Evolutionary conservation across 495 filamentous ascomycete genomes (phyloP).

Genomic region (Penicillium tannophilum): DNA sequence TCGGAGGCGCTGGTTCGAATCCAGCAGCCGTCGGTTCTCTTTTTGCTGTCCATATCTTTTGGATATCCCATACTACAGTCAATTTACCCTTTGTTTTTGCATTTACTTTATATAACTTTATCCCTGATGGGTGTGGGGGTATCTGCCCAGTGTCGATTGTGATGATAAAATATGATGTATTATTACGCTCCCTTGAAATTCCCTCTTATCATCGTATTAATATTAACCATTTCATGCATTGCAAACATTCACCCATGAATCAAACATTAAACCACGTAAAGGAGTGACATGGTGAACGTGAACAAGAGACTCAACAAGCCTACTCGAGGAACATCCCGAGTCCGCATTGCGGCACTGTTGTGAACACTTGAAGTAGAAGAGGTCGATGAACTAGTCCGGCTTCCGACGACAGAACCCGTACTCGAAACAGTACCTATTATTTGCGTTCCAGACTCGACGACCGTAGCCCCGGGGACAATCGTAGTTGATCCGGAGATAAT

Average conservation of each 20-base stretch:
- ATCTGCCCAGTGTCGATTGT: too few relatives aligned
- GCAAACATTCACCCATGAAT: not conserved
- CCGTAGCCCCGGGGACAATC: not conserved
- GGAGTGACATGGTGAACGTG: not conserved
- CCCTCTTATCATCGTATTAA: not conserved
- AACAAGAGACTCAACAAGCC: not conserved
- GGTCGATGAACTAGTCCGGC: not conserved
- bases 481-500: not conserved
- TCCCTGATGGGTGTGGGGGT: too few relatives aligned
- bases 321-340: not conserved
- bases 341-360: not conserved
- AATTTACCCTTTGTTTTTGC: too few relatives aligned
- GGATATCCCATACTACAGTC: too few relatives aligned
- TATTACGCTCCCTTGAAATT: not conserved
- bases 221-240: not conserved
- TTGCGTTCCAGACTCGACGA: not conserved
- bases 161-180: not conserved
- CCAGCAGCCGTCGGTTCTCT: too few relatives aligned
- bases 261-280: not conserved
- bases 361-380: not conserved
- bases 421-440: not conserved
- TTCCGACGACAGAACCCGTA: not conserved
- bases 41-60: too few relatives aligned
- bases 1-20: too few relatives aligned
- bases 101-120: too few relatives aligned